Percentiles rank a stretch among this genome's conserved stretches.
Conservation (phyloP, 2,329 filamentous ascomycete species). For the Phaeomoniella chlamydospora region DNA sequence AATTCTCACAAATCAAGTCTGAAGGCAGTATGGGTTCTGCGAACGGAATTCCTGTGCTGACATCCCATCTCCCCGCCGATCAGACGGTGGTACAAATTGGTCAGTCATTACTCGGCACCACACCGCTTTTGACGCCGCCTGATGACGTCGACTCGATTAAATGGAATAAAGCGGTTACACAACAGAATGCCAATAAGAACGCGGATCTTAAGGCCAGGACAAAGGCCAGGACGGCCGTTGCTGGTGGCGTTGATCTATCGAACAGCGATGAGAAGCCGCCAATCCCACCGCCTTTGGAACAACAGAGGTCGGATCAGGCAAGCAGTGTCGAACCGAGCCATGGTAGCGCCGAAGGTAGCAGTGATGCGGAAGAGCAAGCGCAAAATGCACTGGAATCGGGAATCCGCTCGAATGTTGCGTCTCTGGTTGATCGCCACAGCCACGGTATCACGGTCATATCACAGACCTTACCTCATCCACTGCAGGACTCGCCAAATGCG, state of each 20-base stretch:
- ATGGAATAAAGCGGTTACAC: constrained; percentile 4
- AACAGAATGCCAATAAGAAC: background rate
- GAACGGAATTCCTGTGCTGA: too few relatives aligned
- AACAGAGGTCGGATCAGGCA: background rate
- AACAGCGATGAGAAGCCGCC: background rate
- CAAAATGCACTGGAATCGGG: background rate
- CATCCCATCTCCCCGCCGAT: too few relatives aligned
- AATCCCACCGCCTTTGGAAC: background rate
- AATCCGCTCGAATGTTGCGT: background rate
- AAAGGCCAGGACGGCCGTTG: background rate
- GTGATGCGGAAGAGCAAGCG: background rate
- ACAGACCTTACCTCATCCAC: constrained; percentile 44
- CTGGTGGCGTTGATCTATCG: background rate
- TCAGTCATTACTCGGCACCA: constrained; percentile 4
- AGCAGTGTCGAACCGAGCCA: background rate
- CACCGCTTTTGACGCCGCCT: constrained; percentile 9
- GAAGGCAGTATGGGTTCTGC: too few relatives aligned
- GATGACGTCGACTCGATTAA: constrained; percentile 15
- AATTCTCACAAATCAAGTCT: too few relatives aligned
- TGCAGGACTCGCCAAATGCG: constrained; percentile 18
- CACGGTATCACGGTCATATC: constrained; percentile 30
- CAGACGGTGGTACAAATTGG: too few relatives aligned
- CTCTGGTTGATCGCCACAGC: background rate
- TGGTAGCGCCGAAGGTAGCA: background rate
- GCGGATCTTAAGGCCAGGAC: background rate